A percentile compares a stretch with the other conserved stretches of the same genome.
Conservation (phyloP, 1,139 yeast genomes). For the Geotrichum fermentans region DNA sequence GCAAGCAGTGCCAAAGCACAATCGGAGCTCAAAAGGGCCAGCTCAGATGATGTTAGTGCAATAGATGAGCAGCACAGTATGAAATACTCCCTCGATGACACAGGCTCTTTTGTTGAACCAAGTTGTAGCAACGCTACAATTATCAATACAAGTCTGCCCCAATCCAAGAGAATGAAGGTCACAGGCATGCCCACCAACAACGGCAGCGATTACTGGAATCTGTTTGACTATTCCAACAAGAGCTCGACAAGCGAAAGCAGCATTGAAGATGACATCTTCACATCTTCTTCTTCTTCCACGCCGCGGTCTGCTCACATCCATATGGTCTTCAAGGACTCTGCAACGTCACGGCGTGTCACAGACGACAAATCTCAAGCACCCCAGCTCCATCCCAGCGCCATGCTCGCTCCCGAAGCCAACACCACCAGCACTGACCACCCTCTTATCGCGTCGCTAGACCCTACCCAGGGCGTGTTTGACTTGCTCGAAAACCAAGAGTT, state of each 20-base stretch:
- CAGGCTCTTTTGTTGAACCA: neutral
- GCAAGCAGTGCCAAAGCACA: neutral
- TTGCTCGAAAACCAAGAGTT: neutral
- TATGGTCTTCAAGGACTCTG: neutral
- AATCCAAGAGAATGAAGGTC: neutral
- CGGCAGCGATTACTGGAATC: neutral
- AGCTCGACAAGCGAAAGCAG: neutral
- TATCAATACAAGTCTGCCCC: neutral
- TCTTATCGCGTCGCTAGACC: neutral
- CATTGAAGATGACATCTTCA: conserved; percentile 1
- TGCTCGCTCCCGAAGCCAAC: neutral
- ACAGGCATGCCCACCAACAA: no score
- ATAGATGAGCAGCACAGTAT: neutral
- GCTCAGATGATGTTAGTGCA: neutral
- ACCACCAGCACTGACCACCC: neutral
- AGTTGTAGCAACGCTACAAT: no score
- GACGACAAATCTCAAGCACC: neutral
- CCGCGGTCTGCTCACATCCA: neutral
- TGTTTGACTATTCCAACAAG: neutral
- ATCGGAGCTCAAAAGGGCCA: neutral
- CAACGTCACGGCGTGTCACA: no score
- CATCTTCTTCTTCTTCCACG: neutral
- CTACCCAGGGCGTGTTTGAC: neutral
- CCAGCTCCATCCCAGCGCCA: neutral
- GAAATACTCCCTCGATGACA: neutral